Evolutionary conservation across 179 eudicot species (phyloP).

Genomic region (Beta corolliflora): DNA sequence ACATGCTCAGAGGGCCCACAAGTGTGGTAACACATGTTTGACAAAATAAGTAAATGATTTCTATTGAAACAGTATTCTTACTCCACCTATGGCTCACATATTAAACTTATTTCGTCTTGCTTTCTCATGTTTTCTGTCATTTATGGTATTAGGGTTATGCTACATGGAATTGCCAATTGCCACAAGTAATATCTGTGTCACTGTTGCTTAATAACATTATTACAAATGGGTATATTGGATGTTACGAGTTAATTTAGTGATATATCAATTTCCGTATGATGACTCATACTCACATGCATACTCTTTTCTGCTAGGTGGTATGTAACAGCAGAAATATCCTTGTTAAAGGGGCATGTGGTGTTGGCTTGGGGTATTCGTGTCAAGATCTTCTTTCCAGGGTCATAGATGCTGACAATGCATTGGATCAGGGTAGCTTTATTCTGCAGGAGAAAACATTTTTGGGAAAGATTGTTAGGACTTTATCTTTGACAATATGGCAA

Average conservation of each 20-base stretch:
- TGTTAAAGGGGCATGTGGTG: constrained; percentile 92
- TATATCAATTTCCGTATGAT: neutral
- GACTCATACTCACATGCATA: constrained; percentile 2
- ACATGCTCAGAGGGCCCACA: too few species aligned
- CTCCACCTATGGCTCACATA: too few species aligned
- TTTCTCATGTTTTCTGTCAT: too few species aligned
- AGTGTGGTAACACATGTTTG: too few species aligned
- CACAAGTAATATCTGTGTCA: neutral
- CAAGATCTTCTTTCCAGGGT: constrained; percentile 70
- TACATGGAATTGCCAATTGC: neutral
- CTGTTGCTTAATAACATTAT: neutral
- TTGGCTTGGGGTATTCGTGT: constrained; percentile 87
- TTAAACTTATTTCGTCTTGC: too few species aligned
- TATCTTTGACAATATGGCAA: constrained; percentile 58
- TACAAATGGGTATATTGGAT: neutral
- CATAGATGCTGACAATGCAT: constrained; percentile 35
- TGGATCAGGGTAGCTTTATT: constrained; percentile 42
- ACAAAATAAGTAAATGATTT: too few species aligned
- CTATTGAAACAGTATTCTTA: too few species aligned
- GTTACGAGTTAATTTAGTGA: neutral
- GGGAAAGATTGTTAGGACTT: constrained; percentile 58
- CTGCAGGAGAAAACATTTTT: constrained; percentile 60
- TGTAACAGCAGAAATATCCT: constrained; percentile 64
- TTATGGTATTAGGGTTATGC: neutral
- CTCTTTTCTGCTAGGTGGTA: constrained; percentile 57